These are phyloP conservation scores for Teratosphaeria pseudoeucalypti DNA, from an alignment of 2,329 filamentous ascomycete genomes.

Conservation along the genomic window DNA sequence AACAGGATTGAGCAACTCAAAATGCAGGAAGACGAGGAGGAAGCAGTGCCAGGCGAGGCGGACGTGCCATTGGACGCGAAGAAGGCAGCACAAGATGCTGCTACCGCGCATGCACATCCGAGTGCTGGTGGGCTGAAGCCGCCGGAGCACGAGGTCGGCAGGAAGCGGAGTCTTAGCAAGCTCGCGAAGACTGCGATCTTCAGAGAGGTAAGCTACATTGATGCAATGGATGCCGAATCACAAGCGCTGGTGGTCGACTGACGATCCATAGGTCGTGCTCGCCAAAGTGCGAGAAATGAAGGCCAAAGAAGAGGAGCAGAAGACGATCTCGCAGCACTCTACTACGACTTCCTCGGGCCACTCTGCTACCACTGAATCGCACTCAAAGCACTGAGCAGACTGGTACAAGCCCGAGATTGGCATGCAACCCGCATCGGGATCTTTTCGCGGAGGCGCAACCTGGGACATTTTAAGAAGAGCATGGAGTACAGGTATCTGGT, in stretches of 20 bases:
- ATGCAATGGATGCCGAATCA: not conserved
- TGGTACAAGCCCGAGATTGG: not conserved
- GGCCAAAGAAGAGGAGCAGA: conserved; percentile 58
- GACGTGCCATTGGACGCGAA: conserved; percentile 54
- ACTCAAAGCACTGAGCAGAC: not conserved
- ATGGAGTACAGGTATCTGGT: not conserved
- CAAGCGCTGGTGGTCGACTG: conserved; percentile 1
- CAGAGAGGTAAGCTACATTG: conserved; percentile 56
- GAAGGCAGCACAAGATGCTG: conserved; percentile 42
- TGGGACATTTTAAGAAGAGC: not conserved
- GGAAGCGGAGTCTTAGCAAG: conserved; percentile 46
- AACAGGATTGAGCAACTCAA: conserved; percentile 93
- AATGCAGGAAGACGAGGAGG: conserved; percentile 81
- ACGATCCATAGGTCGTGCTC: conserved; percentile 46
- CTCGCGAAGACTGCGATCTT: conserved; percentile 66
- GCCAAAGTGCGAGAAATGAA: conserved; percentile 91
- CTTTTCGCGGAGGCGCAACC: not conserved
- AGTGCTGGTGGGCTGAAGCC: conserved; percentile 9
- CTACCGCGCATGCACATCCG: conserved; percentile 17
- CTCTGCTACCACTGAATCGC: not conserved
- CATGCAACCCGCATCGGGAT: not conserved
- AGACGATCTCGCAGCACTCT: conserved; percentile 13
- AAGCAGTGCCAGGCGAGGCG: conserved; percentile 49
- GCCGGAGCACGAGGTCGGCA: conserved; percentile 19
- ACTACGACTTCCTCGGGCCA: not conserved